Percentiles rank a stretch among this genome's conserved stretches.
Conservation (phyloP, 1,284 basidiomycete genomes). For the Trichosporon coremiiforme region DNA sequence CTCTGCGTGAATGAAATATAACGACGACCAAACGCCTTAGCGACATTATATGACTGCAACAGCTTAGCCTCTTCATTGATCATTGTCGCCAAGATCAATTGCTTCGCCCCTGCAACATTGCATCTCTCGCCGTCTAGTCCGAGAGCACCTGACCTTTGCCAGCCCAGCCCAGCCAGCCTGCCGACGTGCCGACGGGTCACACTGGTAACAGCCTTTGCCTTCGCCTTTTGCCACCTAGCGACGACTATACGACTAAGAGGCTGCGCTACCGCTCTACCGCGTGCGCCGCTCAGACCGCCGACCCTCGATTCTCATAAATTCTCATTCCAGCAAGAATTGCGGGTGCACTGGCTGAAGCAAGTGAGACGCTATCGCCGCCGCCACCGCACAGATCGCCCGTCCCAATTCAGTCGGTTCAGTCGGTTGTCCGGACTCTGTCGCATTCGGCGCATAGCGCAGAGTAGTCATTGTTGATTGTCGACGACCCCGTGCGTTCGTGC, state of each 20-base stretch:
- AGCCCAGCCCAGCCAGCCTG: too few relatives aligned
- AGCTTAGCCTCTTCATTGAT: background rate
- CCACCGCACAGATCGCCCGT: slow-evolving; percentile 13
- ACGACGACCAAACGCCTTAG: background rate
- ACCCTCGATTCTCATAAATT: background rate
- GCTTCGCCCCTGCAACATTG: background rate
- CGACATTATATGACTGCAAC: slow-evolving; percentile 1
- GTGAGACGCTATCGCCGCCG: slow-evolving; percentile 9
- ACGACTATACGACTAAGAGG: background rate
- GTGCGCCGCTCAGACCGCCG: background rate
- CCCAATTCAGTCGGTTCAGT: background rate
- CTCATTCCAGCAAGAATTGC: background rate
- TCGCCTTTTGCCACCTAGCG: background rate
- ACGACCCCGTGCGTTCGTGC: background rate
- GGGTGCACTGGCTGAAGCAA: background rate
- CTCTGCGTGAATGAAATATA: background rate
- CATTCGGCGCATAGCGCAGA: background rate
- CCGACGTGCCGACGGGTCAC: background rate
- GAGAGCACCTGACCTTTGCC: background rate
- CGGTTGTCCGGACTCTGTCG: slow-evolving; percentile 9
- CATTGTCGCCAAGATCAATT: background rate
- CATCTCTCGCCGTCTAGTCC: background rate
- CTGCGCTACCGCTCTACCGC: background rate
- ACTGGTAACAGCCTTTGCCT: background rate
- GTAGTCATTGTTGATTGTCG: background rate